Evolutionary conservation across 1,284 basidiomycete species (phyloP), one percentile per base, ranked within the genome.

Genomic region (Ustilago trichophora): DNA sequence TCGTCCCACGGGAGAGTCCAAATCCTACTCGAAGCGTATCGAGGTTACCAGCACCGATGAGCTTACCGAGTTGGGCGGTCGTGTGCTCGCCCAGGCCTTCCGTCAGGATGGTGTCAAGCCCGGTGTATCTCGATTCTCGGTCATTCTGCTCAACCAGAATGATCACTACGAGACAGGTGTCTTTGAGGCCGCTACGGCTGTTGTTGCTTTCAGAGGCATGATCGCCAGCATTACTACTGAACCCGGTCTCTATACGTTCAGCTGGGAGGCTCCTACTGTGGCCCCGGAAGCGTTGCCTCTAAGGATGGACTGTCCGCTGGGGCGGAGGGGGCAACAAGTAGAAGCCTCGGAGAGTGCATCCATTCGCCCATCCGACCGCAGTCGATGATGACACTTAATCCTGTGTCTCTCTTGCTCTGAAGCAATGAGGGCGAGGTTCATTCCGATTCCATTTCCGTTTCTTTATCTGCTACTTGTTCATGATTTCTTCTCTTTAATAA

Each of bases 101-200:
- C 33, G 59, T 6, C 70, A 63, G 47, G 54, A 62, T 24, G 49
- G 49, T 6, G 64, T 64, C 34, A 46, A 46, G 15, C 47, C 52
- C 6, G 66, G 64, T 4, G 26, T 62, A 0, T 50, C 50, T 4
- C 24, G 72, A 2, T 75, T 64, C 36, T 69, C 69, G 18, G 9
- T 75, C 16, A 32, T 70, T 5, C n/a, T 75, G 29, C 27, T 73
- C 16, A 69, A 73, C 45, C 71, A 70, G 59, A 65, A 74, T 54
- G 72, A 74, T 36, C 69, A 74, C 24, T 70, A 69, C 41, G 65
- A 64, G 41, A 57, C 69, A 3, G 69, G 48, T 4, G 26, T 45
- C 1, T 72, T 27, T 4, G 56, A 64, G 45, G 22, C 22, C 4
- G 43, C 24, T 0, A 72, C 69, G 1, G 52, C 55, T 4, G 52